Conservation (phyloP, 2,329 filamentous ascomycete species). For the Pseudogymnoascus sp. region DNA sequence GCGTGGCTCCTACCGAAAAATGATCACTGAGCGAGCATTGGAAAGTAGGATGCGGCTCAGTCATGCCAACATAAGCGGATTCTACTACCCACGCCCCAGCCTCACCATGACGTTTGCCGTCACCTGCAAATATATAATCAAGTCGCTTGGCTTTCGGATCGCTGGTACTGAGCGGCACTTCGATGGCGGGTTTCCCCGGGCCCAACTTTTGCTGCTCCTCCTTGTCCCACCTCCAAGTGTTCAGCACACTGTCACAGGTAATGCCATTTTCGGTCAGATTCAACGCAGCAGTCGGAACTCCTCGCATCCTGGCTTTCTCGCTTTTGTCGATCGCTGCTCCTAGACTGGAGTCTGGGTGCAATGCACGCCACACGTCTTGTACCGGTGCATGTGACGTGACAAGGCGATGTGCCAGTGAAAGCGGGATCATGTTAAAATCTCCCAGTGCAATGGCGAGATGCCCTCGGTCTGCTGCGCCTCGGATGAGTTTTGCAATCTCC, state of each 20-base stretch:
- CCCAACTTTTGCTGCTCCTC: slow-evolving; percentile 59
- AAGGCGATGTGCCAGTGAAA: slow-evolving; percentile 74
- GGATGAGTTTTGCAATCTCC: slow-evolving; percentile 86
- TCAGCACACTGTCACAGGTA: slow-evolving; percentile 77
- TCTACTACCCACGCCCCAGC: slow-evolving; percentile 58
- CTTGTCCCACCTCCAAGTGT: slow-evolving; percentile 89
- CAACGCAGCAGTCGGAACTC: slow-evolving; percentile 66
- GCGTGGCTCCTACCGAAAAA: slow-evolving; percentile 79
- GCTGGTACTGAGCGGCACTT: slow-evolving; percentile 54
- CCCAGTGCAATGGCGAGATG: slow-evolving; percentile 80
- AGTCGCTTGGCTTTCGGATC: slow-evolving; percentile 78
- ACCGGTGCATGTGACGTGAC: slow-evolving; percentile 72
- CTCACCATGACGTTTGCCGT: slow-evolving; percentile 34
- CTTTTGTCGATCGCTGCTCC: slow-evolving; percentile 61
- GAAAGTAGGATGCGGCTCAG: slow-evolving; percentile 69
- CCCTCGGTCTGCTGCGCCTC: slow-evolving; percentile 69
- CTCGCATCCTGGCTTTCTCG: slow-evolving; percentile 57
- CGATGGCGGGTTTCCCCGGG: slow-evolving; percentile 51
- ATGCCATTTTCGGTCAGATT: slow-evolving; percentile 76
- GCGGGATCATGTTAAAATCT: slow-evolving; percentile 95
- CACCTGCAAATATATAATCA: slow-evolving; percentile 86
- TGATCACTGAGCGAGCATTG: slow-evolving; percentile 89
- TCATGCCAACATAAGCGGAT: slow-evolving; percentile 68
- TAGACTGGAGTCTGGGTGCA: slow-evolving; percentile 77
- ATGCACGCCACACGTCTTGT: slow-evolving; percentile 72